These are phyloP conservation scores for Lolium rigidum DNA, from an alignment of 176 grass and related monocot genomes.

Conservation along the genomic window DNA sequence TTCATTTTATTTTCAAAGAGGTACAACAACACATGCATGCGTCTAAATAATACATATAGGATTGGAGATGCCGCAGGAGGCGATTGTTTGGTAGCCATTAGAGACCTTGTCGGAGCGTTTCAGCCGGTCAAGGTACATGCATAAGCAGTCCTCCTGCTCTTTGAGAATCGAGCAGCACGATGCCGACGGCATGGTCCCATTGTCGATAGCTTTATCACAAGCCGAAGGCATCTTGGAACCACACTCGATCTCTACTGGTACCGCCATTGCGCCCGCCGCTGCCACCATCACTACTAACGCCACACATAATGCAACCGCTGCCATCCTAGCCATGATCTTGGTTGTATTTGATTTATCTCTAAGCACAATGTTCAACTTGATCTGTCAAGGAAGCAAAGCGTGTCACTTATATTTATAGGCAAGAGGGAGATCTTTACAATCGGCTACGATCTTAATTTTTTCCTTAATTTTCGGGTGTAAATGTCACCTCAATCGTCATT, in stretches of 20 bases:
- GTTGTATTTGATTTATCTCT: not conserved
- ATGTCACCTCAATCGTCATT: not conserved
- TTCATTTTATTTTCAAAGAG: not conserved
- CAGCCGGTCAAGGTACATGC: not conserved
- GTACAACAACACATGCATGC: not conserved
- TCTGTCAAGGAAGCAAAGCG: not conserved
- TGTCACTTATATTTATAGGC: not conserved
- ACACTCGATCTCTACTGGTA: not conserved
- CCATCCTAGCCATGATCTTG: not conserved
- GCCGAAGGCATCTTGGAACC: not conserved
- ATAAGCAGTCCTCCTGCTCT: not conserved
- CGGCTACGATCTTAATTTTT: not conserved
- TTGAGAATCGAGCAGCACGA: not conserved
- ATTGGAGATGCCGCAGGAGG: not conserved
- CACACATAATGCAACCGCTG: not conserved
- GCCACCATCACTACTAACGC: not conserved
- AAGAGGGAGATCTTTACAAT: not conserved
- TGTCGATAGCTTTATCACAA: not conserved
- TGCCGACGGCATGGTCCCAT: not conserved
- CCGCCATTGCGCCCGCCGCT: not conserved
- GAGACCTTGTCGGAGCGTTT: not conserved
- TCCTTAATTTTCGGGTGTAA: not conserved
- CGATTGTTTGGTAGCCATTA: not conserved
- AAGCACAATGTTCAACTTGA: not conserved
- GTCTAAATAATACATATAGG: not conserved